A percentile compares a stretch with the other conserved stretches of the same genome.
Evolutionary conservation across 1,284 basidiomycete species (phyloP).

Genomic region (Leucoagaricus sp.): DNA sequence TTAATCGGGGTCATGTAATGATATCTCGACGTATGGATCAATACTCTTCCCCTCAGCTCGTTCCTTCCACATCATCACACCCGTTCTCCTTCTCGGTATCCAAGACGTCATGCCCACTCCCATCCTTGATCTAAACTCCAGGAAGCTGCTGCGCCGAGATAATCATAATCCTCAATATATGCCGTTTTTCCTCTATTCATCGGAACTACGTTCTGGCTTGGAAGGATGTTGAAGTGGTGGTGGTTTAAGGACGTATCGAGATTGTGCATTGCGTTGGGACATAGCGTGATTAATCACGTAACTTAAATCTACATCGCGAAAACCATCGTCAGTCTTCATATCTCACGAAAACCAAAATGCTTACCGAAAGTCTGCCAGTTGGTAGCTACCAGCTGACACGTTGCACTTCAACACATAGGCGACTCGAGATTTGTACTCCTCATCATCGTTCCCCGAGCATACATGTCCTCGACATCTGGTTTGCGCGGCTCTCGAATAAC

Average conservation of each 20-base stretch:
- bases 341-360: constrained; percentile 11
- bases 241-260: constrained; percentile 93
- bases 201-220: constrained; percentile 21
- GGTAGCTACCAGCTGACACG: constrained; percentile 91
- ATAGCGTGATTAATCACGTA: constrained; percentile 94
- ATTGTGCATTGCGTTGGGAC: constrained; percentile 88
- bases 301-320: constrained; percentile 73
- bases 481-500: constrained; percentile 83
- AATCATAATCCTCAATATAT: constrained; percentile 69
- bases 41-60: constrained; percentile 38
- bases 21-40: constrained; percentile 81
- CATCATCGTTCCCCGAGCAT: constrained; percentile 76
- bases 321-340: background rate
- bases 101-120: constrained; percentile 56
- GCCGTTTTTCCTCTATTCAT: constrained; percentile 62
- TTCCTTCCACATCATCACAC: constrained; percentile 1
- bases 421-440: constrained; percentile 90
- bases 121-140: constrained; percentile 62
- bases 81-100: constrained; percentile 26
- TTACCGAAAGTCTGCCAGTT: constrained; percentile 97
- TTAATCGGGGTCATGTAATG: constrained; percentile 77
- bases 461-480: constrained; percentile 55
- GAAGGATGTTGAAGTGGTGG: constrained; percentile 59
- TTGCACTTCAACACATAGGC: constrained; percentile 87
- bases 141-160: constrained; percentile 94